These are phyloP conservation scores for Metarhizium sp. DNA, from an alignment of 2,329 filamentous ascomycete species.

Conservation along the genomic window DNA sequence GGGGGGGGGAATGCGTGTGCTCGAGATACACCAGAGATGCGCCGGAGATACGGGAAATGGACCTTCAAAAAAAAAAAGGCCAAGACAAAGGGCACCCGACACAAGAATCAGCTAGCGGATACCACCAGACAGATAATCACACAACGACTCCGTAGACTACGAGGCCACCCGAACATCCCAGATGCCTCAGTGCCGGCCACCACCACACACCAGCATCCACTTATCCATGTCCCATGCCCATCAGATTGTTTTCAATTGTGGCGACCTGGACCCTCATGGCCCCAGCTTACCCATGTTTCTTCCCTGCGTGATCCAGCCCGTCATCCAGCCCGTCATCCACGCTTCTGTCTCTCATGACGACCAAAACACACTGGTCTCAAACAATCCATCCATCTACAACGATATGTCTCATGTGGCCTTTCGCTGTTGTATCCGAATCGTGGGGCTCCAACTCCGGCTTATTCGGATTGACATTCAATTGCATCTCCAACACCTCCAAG, in stretches of 20 bases:
- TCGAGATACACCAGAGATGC: neutral
- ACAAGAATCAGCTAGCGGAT: too few relatives aligned
- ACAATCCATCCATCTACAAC: neutral
- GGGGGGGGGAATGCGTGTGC: neutral
- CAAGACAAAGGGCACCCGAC: too few relatives aligned
- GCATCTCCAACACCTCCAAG: too few relatives aligned
- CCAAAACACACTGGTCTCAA: neutral
- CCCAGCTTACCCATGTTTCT: neutral
- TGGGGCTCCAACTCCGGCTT: neutral
- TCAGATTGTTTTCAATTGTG: neutral
- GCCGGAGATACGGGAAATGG: neutral
- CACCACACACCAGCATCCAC: neutral
- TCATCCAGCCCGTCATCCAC: neutral
- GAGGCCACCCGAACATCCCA: neutral
- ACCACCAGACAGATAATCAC: neutral
- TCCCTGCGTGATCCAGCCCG: conserved; percentile 3
- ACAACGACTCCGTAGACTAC: too few relatives aligned
- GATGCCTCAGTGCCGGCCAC: neutral
- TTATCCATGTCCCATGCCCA: conserved; percentile 1
- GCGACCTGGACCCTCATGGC: neutral
- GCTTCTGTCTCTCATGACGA: conserved; percentile 4
- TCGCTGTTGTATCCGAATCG: neutral
- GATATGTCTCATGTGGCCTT: neutral
- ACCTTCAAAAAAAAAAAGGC: neutral
- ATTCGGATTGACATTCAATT: too few relatives aligned